phyloP scores from a whole-genome alignment of 768 basidiomycete species.

The Baorangia bicolor region DNA sequence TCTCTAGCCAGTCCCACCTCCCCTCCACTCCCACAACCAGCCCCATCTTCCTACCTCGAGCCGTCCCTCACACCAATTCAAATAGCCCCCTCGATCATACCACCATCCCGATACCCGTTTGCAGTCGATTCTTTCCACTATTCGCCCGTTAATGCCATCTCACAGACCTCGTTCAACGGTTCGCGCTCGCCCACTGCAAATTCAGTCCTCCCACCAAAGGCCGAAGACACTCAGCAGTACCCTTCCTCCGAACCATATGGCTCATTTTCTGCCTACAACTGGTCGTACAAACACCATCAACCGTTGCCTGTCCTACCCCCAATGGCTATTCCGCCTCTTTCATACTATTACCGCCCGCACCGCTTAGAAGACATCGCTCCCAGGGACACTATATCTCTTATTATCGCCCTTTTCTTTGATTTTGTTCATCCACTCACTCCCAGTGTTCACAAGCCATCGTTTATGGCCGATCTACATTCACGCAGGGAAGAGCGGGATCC shows the following conservation, averaged over 20 bases:
- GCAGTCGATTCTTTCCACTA: constrained; percentile 68
- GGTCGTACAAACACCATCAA: constrained; percentile 68
- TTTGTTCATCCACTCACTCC: constrained; percentile 92
- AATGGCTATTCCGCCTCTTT: constrained; percentile 53
- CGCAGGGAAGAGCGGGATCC: constrained; percentile 84
- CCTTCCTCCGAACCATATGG: constrained; percentile 54
- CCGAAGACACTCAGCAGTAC: constrained; percentile 44
- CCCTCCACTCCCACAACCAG: constrained; percentile 33
- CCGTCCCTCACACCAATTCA: constrained; percentile 44
- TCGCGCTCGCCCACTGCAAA: constrained; percentile 35
- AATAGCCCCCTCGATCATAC: constrained; percentile 39
- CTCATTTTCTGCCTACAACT: constrained; percentile 66
- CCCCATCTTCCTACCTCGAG: constrained; percentile 48
- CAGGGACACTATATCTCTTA: constrained; percentile 74
- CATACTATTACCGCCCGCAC: constrained; percentile 71
- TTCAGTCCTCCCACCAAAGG: constrained; percentile 38
- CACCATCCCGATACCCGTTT: constrained; percentile 71
- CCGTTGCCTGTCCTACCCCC: constrained; percentile 46
- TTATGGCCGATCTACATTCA: constrained; percentile 84
- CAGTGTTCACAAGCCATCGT: constrained; percentile 87
- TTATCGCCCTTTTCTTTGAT: constrained; percentile 89
- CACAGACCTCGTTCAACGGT: constrained; percentile 39
- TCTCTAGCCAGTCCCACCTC: constrained; percentile 50
- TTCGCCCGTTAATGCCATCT: constrained; percentile 35
- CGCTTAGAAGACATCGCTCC: constrained; percentile 82